Conservation (phyloP, 306 rosid species). For the Vachellia pachyceras region DNA sequence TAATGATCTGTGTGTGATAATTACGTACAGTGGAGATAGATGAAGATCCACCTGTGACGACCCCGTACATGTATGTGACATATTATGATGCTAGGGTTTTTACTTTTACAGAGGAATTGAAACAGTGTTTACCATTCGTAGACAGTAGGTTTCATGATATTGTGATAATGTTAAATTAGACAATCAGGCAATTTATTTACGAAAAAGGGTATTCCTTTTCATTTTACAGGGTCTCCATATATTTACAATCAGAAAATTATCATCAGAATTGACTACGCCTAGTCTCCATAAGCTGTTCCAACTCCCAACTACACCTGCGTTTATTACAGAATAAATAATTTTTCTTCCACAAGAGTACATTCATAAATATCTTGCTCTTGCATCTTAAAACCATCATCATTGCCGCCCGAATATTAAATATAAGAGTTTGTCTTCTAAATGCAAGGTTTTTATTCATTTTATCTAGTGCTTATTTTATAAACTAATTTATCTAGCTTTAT, state of each 20-base stretch:
- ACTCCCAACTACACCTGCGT: conserved; percentile 38
- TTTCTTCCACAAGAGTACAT: not conserved
- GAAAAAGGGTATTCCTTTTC: not conserved
- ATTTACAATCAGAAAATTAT: too few species aligned
- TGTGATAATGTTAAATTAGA: too few species aligned
- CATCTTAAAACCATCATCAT: not conserved
- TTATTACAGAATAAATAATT: conserved; percentile 8
- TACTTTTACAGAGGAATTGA: not conserved
- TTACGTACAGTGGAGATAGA: not conserved
- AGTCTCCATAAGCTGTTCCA: conserved; percentile 54
- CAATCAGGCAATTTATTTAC: not conserved
- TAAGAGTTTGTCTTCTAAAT: too few species aligned
- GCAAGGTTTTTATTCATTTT: too few species aligned
- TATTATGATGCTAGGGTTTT: conserved; percentile 14
- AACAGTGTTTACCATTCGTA: not conserved
- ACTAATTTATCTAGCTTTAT: too few species aligned
- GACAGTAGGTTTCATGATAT: not conserved
- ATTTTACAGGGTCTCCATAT: not conserved
- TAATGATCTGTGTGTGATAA: conserved; percentile 27
- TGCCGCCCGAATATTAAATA: too few species aligned
- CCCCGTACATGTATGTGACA: conserved; percentile 25
- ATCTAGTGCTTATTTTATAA: too few species aligned
- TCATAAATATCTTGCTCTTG: not conserved
- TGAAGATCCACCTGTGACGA: conserved; percentile 30
- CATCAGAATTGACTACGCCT: conserved; percentile 36